These are phyloP conservation scores for Barbatosphaeria neglecta DNA, from an alignment of 495 filamentous ascomycete species.

Conservation along the genomic window DNA sequence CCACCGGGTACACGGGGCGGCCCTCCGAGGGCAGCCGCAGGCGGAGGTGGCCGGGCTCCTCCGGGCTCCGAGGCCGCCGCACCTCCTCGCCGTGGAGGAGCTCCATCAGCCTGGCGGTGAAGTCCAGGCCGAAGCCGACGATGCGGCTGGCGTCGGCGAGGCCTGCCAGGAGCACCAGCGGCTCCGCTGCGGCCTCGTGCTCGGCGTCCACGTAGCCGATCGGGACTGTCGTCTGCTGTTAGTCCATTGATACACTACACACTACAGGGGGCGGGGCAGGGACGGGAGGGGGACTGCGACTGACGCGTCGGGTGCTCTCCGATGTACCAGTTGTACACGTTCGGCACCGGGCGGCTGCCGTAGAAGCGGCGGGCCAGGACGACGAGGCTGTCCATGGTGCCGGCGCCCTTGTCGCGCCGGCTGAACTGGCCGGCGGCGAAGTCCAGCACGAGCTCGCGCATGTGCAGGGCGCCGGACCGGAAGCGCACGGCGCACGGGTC, in stretches of 20 bases:
- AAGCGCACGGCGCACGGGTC: background rate
- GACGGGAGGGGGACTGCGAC: background rate
- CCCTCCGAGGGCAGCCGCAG: too few species aligned
- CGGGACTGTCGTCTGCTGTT: background rate
- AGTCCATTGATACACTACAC: too few species aligned
- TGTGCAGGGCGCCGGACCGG: constrained; percentile 1
- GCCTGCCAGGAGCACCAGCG: constrained; percentile 9
- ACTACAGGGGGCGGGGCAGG: background rate
- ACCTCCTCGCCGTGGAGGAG: background rate
- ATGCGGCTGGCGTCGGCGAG: constrained; percentile 11
- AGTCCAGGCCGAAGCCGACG: constrained; percentile 9
- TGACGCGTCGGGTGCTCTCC: background rate
- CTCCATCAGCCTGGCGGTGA: background rate
- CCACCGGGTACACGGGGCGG: too few species aligned
- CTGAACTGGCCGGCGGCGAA: constrained; percentile 10
- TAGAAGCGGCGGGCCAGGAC: constrained; percentile 17
- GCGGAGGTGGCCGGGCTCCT: too few species aligned
- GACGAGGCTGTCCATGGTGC: constrained; percentile 8
- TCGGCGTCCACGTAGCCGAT: constrained; percentile 8
- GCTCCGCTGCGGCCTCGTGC: constrained; percentile 10
- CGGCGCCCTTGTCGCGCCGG: background rate
- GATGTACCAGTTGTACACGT: background rate
- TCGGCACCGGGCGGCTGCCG: constrained; percentile 6
- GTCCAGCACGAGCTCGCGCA: constrained; percentile 3
- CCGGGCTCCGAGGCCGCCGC: too few species aligned